Evolutionary conservation across 176 grass and related monocot species (phyloP), one percentile per base, ranked within the genome.

Genomic region (Oryza meyeriana): DNA sequence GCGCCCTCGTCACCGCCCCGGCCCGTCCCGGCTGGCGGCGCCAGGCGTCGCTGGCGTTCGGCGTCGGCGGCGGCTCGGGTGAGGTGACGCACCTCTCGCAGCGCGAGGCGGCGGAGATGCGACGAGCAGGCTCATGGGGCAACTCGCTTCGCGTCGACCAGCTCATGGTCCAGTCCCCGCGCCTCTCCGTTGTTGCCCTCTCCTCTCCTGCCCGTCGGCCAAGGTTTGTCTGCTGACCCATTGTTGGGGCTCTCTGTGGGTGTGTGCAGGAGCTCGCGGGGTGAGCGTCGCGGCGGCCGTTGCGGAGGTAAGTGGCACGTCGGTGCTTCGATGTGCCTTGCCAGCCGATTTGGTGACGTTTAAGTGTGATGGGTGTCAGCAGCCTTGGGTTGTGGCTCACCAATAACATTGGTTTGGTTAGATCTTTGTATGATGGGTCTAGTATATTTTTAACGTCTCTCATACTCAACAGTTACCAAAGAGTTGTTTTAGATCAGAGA

Each of bases 61-160:
- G 72, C 76, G 6, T 65, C 86, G 30, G 75, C 64, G 33, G 45
- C 76, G 11, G 57, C 25, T 3, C 4, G 80, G 73, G 31, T 28
- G 61, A 83, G 40, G 87, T 93, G 79, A 93, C 90, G 27, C 88
- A 91, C 84, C 79, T 98, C 78, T 57, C 88, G 36, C 96, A 95
- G 76, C 82, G 84, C 18, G 86, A 87, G 4, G 96, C 90, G 1
- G 88, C 72, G 13, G 93, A 91, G 89, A 93, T 98, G n/a, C 72
- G 93, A 98, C 72, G 82, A 98, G 87, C 90, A 91, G 62, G 62
- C 93, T 95, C 72, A 98, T 98, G 96, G 93, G 89, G 0, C 88
- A 90, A 5, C 88, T 98, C 65, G 90, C 14, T 98, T 95, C 61
- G 87, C 85, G 84, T 95, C 64, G 90, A 95, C 61, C 93, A 95